phyloP scores from a whole-genome alignment of 805 yeast species.

The Metschnikowia matae region DNA sequence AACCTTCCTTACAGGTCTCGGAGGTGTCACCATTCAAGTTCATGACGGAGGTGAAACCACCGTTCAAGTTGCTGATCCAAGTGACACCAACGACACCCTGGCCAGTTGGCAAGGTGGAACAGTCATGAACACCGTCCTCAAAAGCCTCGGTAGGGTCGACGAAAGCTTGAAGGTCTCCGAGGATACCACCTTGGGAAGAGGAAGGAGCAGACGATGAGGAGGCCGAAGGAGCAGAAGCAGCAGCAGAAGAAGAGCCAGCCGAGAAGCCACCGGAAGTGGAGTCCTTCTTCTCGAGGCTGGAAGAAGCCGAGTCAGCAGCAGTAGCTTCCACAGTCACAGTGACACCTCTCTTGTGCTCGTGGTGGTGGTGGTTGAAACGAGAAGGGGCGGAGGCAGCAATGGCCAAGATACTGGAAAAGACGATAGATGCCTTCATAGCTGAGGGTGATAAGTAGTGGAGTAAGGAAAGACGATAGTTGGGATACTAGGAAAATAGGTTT shows the following conservation, averaged over 20 bases:
- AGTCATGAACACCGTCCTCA: conserved; percentile 21
- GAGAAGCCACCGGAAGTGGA: background rate
- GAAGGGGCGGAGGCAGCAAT: conserved; percentile 16
- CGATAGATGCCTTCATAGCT: conserved; percentile 13
- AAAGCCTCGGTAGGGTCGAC: conserved; percentile 16
- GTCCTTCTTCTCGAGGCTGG: conserved; percentile 2
- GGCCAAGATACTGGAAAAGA: conserved; percentile 15
- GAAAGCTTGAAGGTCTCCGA: conserved; percentile 18
- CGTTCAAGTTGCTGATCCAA: conserved; percentile 27
- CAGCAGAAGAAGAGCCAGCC: no score
- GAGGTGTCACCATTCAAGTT: conserved; percentile 48
- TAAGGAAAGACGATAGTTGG: conserved; percentile 30
- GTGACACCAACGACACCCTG: conserved; percentile 20
- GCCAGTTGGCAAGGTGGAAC: conserved; percentile 20
- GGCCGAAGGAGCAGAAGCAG: background rate
- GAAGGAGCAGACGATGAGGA: background rate
- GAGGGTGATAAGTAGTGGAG: conserved; percentile 3
- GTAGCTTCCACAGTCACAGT: conserved; percentile 36
- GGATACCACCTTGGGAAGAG: conserved; percentile 5
- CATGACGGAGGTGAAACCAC: conserved; percentile 44
- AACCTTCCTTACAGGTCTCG: conserved; percentile 54
- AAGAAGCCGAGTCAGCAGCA: conserved; percentile 16
- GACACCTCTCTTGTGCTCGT: conserved; percentile 36
- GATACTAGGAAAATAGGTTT: background rate
- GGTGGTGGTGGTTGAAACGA: conserved; percentile 35